These are phyloP conservation scores for Trametes sp. DNA, from an alignment of 1,284 basidiomycete genomes.

Conservation along the genomic window DNA sequence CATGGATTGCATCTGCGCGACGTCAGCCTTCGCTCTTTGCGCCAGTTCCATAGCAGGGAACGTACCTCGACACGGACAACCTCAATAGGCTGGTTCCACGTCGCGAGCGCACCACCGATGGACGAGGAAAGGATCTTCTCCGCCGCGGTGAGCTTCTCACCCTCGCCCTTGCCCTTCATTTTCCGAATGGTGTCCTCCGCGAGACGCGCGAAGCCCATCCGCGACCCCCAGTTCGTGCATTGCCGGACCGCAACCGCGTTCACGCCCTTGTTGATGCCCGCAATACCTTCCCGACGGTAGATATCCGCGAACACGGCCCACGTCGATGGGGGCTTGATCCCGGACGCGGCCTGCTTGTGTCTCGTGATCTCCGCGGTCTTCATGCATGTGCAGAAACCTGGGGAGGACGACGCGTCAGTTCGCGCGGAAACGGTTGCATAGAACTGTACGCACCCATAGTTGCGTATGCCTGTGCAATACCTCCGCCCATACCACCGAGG, in stretches of 20 bases:
- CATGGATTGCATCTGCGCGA: slow-evolving; percentile 95
- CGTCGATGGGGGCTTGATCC: slow-evolving; percentile 91
- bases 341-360: slow-evolving; percentile 92
- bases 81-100: slow-evolving; percentile 99
- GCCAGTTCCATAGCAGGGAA: slow-evolving; percentile 2
- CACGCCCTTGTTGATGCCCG: slow-evolving; percentile 99
- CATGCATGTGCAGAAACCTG: slow-evolving; percentile 98
- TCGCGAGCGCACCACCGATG: slow-evolving; percentile 94
- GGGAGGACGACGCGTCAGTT: background rate
- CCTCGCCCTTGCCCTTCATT: slow-evolving; percentile 78
- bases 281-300: slow-evolving; percentile 91
- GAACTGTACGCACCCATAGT: slow-evolving; percentile 87
- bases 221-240: slow-evolving; percentile 99
- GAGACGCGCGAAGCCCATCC: slow-evolving; percentile 97
- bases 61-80: slow-evolving; percentile 90
- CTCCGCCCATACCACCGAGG: slow-evolving; percentile 97
- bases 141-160: slow-evolving; percentile 75
- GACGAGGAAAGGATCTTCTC: slow-evolving; percentile 95
- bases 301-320: slow-evolving; percentile 96
- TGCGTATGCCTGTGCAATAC: slow-evolving; percentile 97
- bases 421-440: background rate
- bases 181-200: slow-evolving; percentile 87
- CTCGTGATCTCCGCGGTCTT: slow-evolving; percentile 99
- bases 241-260: slow-evolving; percentile 98
- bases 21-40: background rate